phyloP scores from a whole-genome alignment of 108 stramenopile genomes.

The Cyclotella baltica region DNA sequence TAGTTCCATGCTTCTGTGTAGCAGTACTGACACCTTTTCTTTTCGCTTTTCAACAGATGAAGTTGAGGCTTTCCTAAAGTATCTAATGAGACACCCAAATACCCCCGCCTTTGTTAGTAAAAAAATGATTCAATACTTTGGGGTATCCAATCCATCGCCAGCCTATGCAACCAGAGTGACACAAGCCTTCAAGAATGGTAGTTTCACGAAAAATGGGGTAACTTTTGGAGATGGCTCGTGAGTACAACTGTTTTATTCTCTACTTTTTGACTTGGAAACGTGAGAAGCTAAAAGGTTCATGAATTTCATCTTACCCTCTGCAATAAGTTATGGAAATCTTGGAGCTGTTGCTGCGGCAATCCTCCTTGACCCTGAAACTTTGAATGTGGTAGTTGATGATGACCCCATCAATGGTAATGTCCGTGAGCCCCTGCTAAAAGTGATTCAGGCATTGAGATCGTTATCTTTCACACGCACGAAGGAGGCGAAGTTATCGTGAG shows the following conservation, averaged over 20 bases:
- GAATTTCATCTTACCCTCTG: too few relatives aligned
- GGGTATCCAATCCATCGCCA: conserved; percentile 77
- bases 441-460: conserved; percentile 56
- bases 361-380: conserved; percentile 56
- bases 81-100: conserved; percentile 50
- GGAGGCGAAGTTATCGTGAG: conserved; percentile 28
- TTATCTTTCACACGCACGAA: conserved; percentile 42
- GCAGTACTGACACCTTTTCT: too few relatives aligned
- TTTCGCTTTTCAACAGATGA: conserved; percentile 11
- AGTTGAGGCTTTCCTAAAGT: conserved; percentile 35
- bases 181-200: conserved; percentile 52
- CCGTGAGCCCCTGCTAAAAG: conserved; percentile 60
- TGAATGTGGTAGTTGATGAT: conserved; percentile 51
- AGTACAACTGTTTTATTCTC: too few relatives aligned
- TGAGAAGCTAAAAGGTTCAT: too few relatives aligned
- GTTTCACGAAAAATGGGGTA: conserved; percentile 31
- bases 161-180: conserved; percentile 56
- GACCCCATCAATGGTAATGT: conserved; percentile 60
- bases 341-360: conserved; percentile 60
- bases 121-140: conserved; percentile 69
- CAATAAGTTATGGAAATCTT: conserved; percentile 57
- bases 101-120: conserved; percentile 68
- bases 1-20: too few relatives aligned
- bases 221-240: conserved; percentile 48
- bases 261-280: not conserved